phyloP scores from a whole-genome alignment of 495 filamentous ascomycete genomes.

The Trichoderma reesei region DNA sequence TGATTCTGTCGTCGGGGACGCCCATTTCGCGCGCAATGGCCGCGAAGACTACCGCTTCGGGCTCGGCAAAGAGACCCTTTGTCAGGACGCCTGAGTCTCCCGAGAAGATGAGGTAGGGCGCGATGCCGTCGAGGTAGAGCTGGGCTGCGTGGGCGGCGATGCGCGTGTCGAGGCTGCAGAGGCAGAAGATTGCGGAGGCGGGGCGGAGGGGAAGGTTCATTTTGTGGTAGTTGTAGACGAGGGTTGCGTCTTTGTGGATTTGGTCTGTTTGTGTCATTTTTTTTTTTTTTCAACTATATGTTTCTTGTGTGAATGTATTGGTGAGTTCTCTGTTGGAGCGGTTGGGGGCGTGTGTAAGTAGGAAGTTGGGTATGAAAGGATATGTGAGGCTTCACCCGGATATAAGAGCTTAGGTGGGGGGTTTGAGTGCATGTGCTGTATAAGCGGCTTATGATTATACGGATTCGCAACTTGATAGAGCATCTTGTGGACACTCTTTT shows the following conservation, averaged over 20 bases:
- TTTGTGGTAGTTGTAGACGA: constrained; percentile 32
- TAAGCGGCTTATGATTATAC: no score
- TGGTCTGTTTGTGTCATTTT: neutral
- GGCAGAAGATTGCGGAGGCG: constrained; percentile 26
- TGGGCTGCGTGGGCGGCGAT: constrained; percentile 26
- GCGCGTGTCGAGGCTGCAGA: constrained; percentile 31
- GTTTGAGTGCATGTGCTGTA: no score
- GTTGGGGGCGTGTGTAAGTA: neutral
- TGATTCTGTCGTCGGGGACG: constrained; percentile 20
- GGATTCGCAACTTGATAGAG: no score
- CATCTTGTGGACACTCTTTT: no score
- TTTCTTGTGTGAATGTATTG: neutral
- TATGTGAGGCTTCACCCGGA: no score
- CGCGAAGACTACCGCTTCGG: constrained; percentile 30
- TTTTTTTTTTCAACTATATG: neutral
- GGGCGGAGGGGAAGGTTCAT: constrained; percentile 20
- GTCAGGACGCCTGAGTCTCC: constrained; percentile 27
- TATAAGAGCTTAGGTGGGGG: no score
- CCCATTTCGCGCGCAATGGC: constrained; percentile 22
- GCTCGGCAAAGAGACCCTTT: constrained; percentile 18
- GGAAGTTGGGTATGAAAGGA: no score
- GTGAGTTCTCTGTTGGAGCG: neutral
- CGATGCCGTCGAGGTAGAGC: constrained; percentile 23
- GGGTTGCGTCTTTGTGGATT: constrained; percentile 18
- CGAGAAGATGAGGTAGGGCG: constrained; percentile 27